A percentile compares a stretch with the other conserved stretches of the same genome.
These are phyloP conservation scores for Candida parachauliodes DNA, from an alignment of 805 yeast species.

Conservation along the genomic window DNA sequence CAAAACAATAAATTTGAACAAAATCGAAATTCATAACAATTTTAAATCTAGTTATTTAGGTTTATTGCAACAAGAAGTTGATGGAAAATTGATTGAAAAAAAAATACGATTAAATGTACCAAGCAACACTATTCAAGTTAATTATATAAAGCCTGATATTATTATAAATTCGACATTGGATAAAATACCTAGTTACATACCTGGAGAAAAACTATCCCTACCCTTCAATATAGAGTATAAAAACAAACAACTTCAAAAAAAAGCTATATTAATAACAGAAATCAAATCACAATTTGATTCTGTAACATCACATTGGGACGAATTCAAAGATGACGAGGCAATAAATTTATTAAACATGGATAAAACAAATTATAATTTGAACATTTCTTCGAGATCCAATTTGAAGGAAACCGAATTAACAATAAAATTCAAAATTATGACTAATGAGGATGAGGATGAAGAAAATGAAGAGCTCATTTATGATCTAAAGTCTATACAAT, in stretches of 20 bases:
- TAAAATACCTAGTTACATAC: slow-evolving; percentile 1
- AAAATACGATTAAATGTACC: slow-evolving; percentile 6
- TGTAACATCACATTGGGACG: slow-evolving; percentile 30
- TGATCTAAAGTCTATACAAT: slow-evolving; percentile 17
- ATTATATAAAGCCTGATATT: slow-evolving; percentile 24
- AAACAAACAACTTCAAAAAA: slow-evolving; percentile 5
- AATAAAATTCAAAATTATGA: slow-evolving; percentile 23
- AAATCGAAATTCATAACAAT: slow-evolving; percentile 8
- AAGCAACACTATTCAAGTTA: slow-evolving; percentile 13
- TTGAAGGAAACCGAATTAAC: slow-evolving; percentile 3
- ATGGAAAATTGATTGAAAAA: neutral
- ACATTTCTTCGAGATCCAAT: slow-evolving; percentile 12
- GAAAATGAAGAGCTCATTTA: slow-evolving; percentile 16
- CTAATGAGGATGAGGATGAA: slow-evolving; percentile 17
- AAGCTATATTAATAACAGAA: slow-evolving; percentile 9
- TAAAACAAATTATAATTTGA: slow-evolving; percentile 12
- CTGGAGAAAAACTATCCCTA: slow-evolving; percentile 4
- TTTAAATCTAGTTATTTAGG: neutral
- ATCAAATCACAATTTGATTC: slow-evolving; percentile 8
- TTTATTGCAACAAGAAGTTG: neutral
- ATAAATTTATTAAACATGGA: slow-evolving; percentile 17
- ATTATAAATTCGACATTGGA: neutral
- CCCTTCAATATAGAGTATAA: slow-evolving; percentile 9
- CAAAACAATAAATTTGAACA: slow-evolving; percentile 7
- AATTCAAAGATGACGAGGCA: slow-evolving; percentile 38